Conservation (phyloP, 2,329 filamentous ascomycete species). For the Dryadomyces sulphureus region DNA sequence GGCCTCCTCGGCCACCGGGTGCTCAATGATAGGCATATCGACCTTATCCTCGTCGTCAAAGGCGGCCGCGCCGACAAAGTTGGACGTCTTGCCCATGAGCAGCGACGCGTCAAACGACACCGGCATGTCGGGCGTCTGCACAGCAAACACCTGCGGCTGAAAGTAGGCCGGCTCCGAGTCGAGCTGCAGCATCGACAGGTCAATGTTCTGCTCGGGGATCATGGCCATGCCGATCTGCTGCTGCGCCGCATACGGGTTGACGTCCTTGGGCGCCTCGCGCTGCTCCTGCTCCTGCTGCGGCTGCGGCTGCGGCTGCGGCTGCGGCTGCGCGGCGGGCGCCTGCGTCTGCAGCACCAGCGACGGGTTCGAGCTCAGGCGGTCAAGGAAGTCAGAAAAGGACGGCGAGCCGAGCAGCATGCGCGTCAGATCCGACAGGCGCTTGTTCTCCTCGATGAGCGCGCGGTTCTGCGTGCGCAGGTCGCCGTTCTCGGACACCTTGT, state of each 20-base stretch:
- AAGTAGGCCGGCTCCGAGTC: conserved; percentile 38
- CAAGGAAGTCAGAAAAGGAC: conserved; percentile 70
- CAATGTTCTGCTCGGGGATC: conserved; percentile 65
- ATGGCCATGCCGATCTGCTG: conserved; percentile 68
- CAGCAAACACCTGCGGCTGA: conserved; percentile 57
- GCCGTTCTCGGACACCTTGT: conserved; percentile 69
- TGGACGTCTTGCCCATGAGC: conserved; percentile 57
- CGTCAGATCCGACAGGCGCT: conserved; percentile 61
- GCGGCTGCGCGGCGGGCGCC: conserved; percentile 16
- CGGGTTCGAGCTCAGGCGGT: conserved; percentile 49
- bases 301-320: conserved; percentile 20
- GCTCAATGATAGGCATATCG: conserved; percentile 38
- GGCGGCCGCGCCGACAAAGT: conserved; percentile 30
- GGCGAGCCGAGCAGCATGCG: conserved; percentile 68
- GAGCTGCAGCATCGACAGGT: conserved; percentile 57
- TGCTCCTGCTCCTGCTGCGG: conserved; percentile 19
- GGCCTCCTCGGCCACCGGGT: conserved; percentile 19
- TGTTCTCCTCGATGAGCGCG: conserved; percentile 72
- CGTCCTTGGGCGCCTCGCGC: conserved; percentile 47
- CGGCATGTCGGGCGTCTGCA: conserved; percentile 19
- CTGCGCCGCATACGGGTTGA: conserved; percentile 43
- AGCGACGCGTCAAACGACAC: conserved; percentile 40
- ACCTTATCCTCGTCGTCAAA: conserved; percentile 37
- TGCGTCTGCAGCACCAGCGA: conserved; percentile 22
- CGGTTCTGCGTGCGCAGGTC: conserved; percentile 71